A percentile compares a stretch with the other conserved stretches of the same genome.
These are phyloP conservation scores for Asclepias syriaca DNA, from an alignment of 257 asterid genomes.

Conservation along the genomic window DNA sequence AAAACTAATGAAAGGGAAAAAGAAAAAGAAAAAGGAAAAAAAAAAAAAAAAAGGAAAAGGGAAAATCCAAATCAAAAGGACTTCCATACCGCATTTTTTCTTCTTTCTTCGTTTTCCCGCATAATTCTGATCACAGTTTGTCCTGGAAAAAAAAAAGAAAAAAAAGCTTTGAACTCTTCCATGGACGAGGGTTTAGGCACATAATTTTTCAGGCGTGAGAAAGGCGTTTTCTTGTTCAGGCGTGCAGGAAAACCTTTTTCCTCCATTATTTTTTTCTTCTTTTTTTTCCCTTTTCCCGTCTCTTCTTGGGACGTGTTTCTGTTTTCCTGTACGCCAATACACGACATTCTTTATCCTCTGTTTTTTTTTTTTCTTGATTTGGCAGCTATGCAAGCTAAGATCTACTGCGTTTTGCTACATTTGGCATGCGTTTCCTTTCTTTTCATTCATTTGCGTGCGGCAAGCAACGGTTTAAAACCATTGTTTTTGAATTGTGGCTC, in stretches of 20 bases:
- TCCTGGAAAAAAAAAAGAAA: not conserved
- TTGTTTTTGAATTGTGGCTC: constrained; percentile 57
- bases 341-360: not conserved
- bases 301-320: not conserved
- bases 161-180: constrained; percentile 11
- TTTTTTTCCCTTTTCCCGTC: not conserved
- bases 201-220: not conserved
- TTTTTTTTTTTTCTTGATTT: not conserved
- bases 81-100: not conserved
- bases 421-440: constrained; percentile 18
- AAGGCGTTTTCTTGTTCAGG: constrained; percentile 24
- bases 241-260: constrained; percentile 54
- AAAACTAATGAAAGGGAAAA: not conserved
- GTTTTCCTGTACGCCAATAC: constrained; percentile 61
- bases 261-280: not conserved
- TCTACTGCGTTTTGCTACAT: constrained; percentile 4
- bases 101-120: not conserved
- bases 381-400: constrained; percentile 31
- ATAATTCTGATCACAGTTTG: not conserved
- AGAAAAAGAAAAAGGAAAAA: not conserved
- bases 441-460: constrained; percentile 16
- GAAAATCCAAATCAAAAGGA: not conserved
- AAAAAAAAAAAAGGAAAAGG: not conserved
- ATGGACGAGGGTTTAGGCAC: constrained; percentile 40
- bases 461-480: constrained; percentile 14